These are phyloP conservation scores for Hypoxylon sp. DNA, from an alignment of 2,329 filamentous ascomycete species.

Conservation along the genomic window DNA sequence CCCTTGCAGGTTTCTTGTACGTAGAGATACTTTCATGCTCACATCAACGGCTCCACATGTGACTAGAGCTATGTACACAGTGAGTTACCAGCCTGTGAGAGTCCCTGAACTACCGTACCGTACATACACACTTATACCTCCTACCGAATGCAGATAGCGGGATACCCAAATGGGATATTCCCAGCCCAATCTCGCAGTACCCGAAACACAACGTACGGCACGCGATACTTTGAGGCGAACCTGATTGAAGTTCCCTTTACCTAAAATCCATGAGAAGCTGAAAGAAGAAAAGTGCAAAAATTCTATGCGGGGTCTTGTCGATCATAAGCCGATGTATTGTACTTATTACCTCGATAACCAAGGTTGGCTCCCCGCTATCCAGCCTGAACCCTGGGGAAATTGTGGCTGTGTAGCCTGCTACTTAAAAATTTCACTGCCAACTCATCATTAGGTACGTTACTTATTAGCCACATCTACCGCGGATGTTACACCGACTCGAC, in stretches of 20 bases:
- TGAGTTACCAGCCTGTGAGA: slow-evolving; percentile 19
- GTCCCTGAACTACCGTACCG: not conserved
- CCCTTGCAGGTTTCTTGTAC: slow-evolving; percentile 24
- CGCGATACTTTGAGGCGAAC: slow-evolving; percentile 13
- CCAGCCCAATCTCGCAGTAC: slow-evolving; percentile 2
- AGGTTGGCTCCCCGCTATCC: slow-evolving; percentile 4
- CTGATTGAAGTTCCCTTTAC: slow-evolving; percentile 1
- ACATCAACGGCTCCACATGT: slow-evolving; percentile 11
- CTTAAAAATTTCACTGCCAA: slow-evolving; percentile 33
- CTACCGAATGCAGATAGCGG: not conserved
- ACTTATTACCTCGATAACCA: not conserved
- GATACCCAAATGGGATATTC: slow-evolving; percentile 11
- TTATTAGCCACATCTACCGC: slow-evolving; percentile 43
- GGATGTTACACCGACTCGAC: slow-evolving; percentile 34
- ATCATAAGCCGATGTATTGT: slow-evolving; percentile 25
- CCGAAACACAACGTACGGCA: slow-evolving; percentile 13
- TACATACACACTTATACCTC: not conserved
- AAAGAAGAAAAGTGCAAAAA: slow-evolving; percentile 26
- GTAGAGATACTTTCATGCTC: slow-evolving; percentile 19
- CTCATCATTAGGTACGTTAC: slow-evolving; percentile 37
- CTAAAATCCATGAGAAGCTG: slow-evolving; percentile 44
- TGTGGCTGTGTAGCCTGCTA: slow-evolving; percentile 40
- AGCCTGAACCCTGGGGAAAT: slow-evolving; percentile 28
- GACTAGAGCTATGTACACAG: not conserved
- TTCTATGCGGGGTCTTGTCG: slow-evolving; percentile 37